Conservation (phyloP, 352 stramenopile genomes). For the Pythium graminicola region DNA sequence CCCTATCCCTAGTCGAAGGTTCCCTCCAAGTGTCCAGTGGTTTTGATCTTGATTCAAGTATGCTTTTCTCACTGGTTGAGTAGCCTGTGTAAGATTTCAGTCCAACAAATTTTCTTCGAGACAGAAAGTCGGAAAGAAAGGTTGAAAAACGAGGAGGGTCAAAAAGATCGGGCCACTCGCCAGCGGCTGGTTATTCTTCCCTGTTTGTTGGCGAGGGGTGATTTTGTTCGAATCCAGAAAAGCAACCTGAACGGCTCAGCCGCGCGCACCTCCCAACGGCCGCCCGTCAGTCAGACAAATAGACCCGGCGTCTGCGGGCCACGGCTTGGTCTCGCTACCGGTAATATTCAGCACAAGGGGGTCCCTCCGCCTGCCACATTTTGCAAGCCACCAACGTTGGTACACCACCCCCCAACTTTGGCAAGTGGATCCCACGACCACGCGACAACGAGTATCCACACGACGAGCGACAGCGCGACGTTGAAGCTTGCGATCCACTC, state of each 20-base stretch:
- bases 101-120: constrained; percentile 36
- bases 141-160: constrained; percentile 7
- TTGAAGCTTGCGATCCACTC: constrained; percentile 19
- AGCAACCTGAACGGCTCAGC: constrained; percentile 24
- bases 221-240: constrained; percentile 28
- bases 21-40: constrained; percentile 18
- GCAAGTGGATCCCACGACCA: too few relatives aligned
- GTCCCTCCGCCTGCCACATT: constrained; percentile 1
- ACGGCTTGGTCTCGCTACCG: too few relatives aligned
- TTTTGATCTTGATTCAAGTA: constrained; percentile 23
- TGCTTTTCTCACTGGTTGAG: constrained; percentile 13
- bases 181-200: constrained; percentile 5
- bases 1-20: constrained; percentile 18
- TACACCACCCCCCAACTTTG: too few relatives aligned
- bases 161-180: constrained; percentile 20
- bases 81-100: constrained; percentile 43
- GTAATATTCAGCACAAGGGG: constrained; percentile 21
- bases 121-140: constrained; percentile 36
- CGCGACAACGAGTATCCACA: constrained; percentile 12
- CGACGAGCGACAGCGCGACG: constrained; percentile 14
- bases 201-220: constrained; percentile 3
- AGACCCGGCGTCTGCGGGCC: too few relatives aligned
- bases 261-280: constrained; percentile 14
- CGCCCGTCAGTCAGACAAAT: constrained; percentile 15
- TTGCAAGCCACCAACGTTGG: constrained; percentile 8